Percentiles rank a stretch among this genome's conserved stretches.
These are phyloP conservation scores for Candolleomyces aberdarensis DNA, from an alignment of 768 basidiomycete species.

Conservation along the genomic window DNA sequence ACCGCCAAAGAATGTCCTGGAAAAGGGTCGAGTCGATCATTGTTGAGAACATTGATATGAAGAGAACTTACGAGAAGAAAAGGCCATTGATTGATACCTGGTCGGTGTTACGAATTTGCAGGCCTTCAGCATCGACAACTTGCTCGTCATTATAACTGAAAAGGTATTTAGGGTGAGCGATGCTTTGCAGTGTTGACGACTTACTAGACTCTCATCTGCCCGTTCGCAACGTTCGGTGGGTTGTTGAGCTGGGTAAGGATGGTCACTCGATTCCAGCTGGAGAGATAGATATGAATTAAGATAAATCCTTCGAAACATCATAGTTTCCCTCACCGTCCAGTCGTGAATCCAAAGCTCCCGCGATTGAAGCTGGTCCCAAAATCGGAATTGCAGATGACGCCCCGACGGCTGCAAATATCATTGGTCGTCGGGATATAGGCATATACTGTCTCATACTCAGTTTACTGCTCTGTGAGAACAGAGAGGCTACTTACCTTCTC, in stretches of 20 bases:
- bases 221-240: conserved; percentile 67
- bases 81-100: conserved; percentile 61
- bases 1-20: conserved; percentile 83
- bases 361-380: conserved; percentile 77
- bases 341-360: conserved; percentile 58
- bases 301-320: conserved; percentile 2
- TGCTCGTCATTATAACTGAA: conserved; percentile 68
- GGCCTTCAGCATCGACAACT: conserved; percentile 54
- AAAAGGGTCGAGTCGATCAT: background rate
- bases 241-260: conserved; percentile 77
- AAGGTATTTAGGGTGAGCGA: background rate
- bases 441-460: conserved; percentile 50
- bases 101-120: conserved; percentile 60
- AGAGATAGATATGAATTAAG: background rate
- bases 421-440: conserved; percentile 72
- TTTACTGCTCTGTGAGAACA: background rate
- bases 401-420: conserved; percentile 50
- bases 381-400: conserved; percentile 66
- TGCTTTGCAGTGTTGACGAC: conserved; percentile 22
- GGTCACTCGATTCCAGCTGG: conserved; percentile 69
- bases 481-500: conserved; percentile 55
- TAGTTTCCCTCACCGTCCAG: conserved; percentile 53
- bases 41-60: background rate
- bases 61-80: conserved; percentile 66
- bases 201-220: conserved; percentile 66